Evolutionary conservation across 1,284 basidiomycete genomes (phyloP), one percentile per base, ranked within the genome.

Genomic region (Rhodotorula sp.): DNA sequence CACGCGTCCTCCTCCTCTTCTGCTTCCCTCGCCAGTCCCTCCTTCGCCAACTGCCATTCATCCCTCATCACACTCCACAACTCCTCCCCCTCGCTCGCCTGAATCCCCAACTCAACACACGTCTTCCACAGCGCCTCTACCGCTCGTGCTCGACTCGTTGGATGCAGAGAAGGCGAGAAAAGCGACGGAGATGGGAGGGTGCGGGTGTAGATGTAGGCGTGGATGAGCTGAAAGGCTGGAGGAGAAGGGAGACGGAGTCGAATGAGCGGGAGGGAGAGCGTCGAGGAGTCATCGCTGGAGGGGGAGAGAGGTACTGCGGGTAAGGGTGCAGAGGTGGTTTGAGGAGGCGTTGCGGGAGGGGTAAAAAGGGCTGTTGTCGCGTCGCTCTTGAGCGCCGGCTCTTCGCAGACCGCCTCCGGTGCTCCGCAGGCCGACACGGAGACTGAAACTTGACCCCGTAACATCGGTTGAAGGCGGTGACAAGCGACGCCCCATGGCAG

Each of bases 171-270:
- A 9, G 55, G 16, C 26, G 28, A 5, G 4, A 4, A 26, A 2
- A n/a, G 34, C 37, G 18, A 31, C 3, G 10, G 28, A 20, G 52
- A 47, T 26, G 55, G 20, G 9, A 57, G 51, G 13, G 51, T n/a
- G 20, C 52, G 61, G 24, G 66, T 56, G 51, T 68, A 53, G 13
- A 68, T n/a, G 52, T 28, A 69, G 24, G 55, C 26, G 63, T 69
- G 68, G 15, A 69, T n/a, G 40, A 50, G 16, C 1, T 54, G 5
- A 47, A 65, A 62, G 30, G 64, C 50, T 4, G 24, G 5, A 2
- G 57, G 31, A 18, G 60, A 52, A 20, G 68, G 56, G 5, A 61
- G 34, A 9, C 34, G 31, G 31, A 65, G 46, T 16, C 52, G 48
- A 8, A 65, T 9, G 34, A 69, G 34, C 6, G 67, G 67, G 20